These are phyloP conservation scores for Nitzschia putrida DNA, from an alignment of 108 stramenopile species.

Conservation along the genomic window DNA sequence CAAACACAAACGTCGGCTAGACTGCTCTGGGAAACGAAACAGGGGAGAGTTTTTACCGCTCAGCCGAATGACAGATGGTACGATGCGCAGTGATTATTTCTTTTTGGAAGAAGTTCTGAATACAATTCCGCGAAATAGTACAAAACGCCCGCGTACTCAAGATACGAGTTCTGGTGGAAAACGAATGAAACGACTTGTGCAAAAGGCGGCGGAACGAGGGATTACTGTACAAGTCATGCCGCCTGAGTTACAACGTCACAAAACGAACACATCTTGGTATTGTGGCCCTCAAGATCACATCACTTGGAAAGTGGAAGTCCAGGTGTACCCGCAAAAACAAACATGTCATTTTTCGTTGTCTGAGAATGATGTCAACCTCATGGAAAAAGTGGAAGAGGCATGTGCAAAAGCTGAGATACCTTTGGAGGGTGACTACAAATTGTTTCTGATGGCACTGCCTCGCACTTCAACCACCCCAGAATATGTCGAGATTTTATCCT, in stretches of 20 bases:
- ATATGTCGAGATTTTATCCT: slow-evolving; percentile 46
- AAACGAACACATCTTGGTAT: slow-evolving; percentile 59
- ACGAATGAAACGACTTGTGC: slow-evolving; percentile 47
- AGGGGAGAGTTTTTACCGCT: slow-evolving; percentile 48
- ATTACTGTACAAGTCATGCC: slow-evolving; percentile 69
- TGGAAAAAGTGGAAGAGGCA: slow-evolving; percentile 13
- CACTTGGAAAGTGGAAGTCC: slow-evolving; percentile 37
- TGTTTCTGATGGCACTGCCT: slow-evolving; percentile 58
- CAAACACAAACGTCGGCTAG: slow-evolving; percentile 50
- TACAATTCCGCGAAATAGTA: slow-evolving; percentile 42
- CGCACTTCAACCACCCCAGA: slow-evolving; percentile 54
- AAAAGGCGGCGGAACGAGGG: slow-evolving; percentile 58
- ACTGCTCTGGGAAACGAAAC: slow-evolving; percentile 75
- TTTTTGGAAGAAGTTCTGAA: slow-evolving; percentile 76
- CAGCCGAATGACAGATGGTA: slow-evolving; percentile 53
- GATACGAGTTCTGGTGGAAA: slow-evolving; percentile 9
- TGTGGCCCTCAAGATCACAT: slow-evolving; percentile 31
- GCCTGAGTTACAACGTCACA: slow-evolving; percentile 61
- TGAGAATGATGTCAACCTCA: slow-evolving; percentile 23
- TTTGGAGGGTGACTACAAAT: slow-evolving; percentile 20
- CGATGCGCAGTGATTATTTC: slow-evolving; percentile 67
- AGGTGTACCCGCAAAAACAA: background rate
- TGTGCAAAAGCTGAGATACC: slow-evolving; percentile 3
- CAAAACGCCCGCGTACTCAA: background rate
- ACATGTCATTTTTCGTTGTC: slow-evolving; percentile 14